Evolutionary conservation across 495 filamentous ascomycete genomes (phyloP).

Genomic region (Hyaloscypha hepaticicola): DNA sequence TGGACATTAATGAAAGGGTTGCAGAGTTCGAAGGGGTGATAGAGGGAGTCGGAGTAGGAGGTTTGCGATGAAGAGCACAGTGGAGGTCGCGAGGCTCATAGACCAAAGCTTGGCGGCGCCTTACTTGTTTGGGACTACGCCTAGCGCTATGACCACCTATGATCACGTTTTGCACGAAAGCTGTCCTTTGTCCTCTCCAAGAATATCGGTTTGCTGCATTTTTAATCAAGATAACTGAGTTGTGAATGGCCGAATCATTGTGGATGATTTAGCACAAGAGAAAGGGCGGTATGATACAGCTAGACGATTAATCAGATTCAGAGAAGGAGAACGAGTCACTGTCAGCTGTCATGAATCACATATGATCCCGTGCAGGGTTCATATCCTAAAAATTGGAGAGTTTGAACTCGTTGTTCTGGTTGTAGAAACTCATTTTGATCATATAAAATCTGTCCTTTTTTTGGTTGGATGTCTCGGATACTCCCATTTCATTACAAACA

Average conservation of each 20-base stretch:
- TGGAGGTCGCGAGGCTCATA: not conserved
- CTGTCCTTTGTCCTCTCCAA: not conserved
- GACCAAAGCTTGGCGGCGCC: not conserved
- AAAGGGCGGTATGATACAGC: no score
- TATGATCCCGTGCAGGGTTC: no score
- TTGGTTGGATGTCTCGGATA: no score
- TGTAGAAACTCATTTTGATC: no score
- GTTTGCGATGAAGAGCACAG: not conserved
- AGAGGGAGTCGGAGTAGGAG: slow-evolving; percentile 3
- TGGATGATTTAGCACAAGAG: not conserved
- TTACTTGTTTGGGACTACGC: not conserved
- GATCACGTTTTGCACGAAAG: no score
- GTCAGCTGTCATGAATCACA: no score
- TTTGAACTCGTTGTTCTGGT: no score
- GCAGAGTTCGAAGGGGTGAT: slow-evolving; percentile 9
- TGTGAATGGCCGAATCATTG: not conserved
- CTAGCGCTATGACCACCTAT: not conserved
- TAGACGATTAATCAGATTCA: no score
- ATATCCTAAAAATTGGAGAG: no score
- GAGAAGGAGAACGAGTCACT: no score
- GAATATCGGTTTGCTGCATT: not conserved
- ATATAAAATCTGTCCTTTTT: no score
- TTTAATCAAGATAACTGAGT: not conserved
- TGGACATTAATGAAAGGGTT: slow-evolving; percentile 25
- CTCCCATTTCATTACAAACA: no score